Evolutionary conservation across 495 filamentous ascomycete genomes (phyloP), one percentile per base, ranked within the genome.

Genomic region (Tuber borchii): DNA sequence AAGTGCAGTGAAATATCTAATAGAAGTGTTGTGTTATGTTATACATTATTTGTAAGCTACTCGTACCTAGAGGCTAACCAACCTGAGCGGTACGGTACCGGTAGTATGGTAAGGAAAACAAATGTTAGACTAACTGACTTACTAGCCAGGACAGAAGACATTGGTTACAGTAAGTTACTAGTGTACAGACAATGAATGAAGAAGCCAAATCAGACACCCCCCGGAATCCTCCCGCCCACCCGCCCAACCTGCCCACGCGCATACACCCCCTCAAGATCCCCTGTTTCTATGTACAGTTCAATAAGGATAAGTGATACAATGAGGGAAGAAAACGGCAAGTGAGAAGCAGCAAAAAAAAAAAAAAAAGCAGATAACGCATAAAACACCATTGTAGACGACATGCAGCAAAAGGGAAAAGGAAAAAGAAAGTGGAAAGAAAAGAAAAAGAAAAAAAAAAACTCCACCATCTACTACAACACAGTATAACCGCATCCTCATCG

Each of bases 381-480:
- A 65, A 65, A 65, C 56, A 65, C 56, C 56, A 65, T 17, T 65
- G 56, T 31, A 34, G 14, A 65, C n/a, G 26, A 65, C 26, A 65
- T 65, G 26, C 56, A 65, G 56, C 17, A 7, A 20, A n/a, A n/a
- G 6, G 19, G 20, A n/a, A 51, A n/a, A n/a, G 48, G 48, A 51
- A 51, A 51, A 51, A 51, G 22, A 51, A n/a, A 51, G 0, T 8
- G 22, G 4, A 8, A 51, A 9, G 14, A 45, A 17, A 17, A 19
- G 17, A 45, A 17, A 61, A 7, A 34, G n/a, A n/a, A 34, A 34
- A 34, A 16, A 61, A 17, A 31, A 5, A 16, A 3, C 26, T 17
- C 56, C 31, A 65, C 56, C 56, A 65, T 65, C 56, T 65, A 65
- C 56, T n/a, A n/a, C n/a, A 65, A 65, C 56, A 65, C 26, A 26